Evolutionary conservation across 169 alveolate genomes (phyloP).

Genomic region (Sarcocystis neurona): DNA sequence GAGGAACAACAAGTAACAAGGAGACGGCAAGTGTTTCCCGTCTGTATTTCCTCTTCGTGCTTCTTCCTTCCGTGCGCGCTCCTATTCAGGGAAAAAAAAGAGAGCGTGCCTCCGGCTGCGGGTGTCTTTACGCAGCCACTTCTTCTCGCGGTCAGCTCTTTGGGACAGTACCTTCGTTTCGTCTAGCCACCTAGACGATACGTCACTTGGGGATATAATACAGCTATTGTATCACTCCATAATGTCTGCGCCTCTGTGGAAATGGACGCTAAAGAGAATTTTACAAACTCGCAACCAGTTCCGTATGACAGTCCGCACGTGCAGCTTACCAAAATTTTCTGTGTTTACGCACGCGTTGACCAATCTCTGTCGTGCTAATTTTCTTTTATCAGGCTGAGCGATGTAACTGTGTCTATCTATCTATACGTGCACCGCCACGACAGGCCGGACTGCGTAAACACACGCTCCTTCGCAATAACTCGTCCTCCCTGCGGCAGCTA

Average conservation of each 20-base stretch:
- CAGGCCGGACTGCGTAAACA: no score
- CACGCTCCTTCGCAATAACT: no score
- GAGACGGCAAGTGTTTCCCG: background rate
- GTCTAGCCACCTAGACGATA: background rate
- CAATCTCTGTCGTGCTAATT: no score
- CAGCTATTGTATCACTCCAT: background rate
- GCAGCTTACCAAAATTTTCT: no score
- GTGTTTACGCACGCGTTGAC: no score
- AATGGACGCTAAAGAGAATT: background rate
- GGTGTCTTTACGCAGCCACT: conserved; percentile 67
- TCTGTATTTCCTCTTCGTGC: background rate
- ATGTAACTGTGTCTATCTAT: no score
- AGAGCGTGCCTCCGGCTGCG: conserved; percentile 60
- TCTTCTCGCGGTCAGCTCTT: conserved; percentile 56
- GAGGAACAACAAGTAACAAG: no score
- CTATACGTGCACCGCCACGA: no score
- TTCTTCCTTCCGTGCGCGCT: background rate
- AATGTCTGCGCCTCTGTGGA: background rate
- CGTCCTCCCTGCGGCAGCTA: no score
- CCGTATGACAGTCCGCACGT: no score
- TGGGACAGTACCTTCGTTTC: background rate
- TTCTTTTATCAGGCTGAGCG: no score
- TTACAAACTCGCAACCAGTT: background rate
- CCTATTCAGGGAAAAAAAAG: conserved; percentile 50
- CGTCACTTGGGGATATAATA: background rate